Evolutionary conservation across 2,329 filamentous ascomycete species (phyloP).

Genomic region (Alternaria triticina): DNA sequence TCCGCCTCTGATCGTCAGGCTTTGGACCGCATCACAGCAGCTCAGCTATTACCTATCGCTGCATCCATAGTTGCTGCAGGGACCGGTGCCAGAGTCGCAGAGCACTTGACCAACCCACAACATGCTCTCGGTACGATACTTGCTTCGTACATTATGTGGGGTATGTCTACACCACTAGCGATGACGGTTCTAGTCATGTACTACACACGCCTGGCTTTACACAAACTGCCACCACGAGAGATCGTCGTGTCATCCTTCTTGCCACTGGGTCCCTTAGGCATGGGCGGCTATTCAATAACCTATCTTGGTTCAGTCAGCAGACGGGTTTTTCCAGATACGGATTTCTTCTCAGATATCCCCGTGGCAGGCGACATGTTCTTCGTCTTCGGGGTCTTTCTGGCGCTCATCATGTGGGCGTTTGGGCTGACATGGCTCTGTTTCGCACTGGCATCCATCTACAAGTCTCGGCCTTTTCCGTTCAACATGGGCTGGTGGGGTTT

Average conservation of each 20-base stretch:
- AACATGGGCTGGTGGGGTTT: constrained; percentile 71
- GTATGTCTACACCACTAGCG: constrained; percentile 66
- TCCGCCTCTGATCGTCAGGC: constrained; percentile 45
- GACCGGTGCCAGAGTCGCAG: constrained; percentile 68
- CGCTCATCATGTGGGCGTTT: constrained; percentile 64
- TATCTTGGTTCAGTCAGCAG: constrained; percentile 55
- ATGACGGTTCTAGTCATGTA: constrained; percentile 71
- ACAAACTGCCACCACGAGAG: constrained; percentile 70
- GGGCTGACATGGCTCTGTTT: constrained; percentile 62
- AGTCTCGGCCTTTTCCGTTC: constrained; percentile 59
- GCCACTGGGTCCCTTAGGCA: constrained; percentile 70
- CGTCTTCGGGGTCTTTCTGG: constrained; percentile 61
- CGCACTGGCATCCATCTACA: constrained; percentile 57
- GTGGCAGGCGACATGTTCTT: constrained; percentile 61
- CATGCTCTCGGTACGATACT: constrained; percentile 68
- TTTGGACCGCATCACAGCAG: constrained; percentile 63
- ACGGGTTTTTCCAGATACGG: constrained; percentile 49
- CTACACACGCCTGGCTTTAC: constrained; percentile 70
- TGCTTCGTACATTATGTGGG: constrained; percentile 73
- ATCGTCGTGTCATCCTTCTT: constrained; percentile 72
- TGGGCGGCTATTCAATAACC: constrained; percentile 68
- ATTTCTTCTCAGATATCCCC: constrained; percentile 46
- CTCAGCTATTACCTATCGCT: constrained; percentile 70
- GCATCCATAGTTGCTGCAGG: constrained; percentile 70
- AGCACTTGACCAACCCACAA: constrained; percentile 61